Percentiles rank a stretch among this genome's conserved stretches.
Evolutionary conservation across 257 asterid species (phyloP).

Genomic region (Cinchona pubescens): DNA sequence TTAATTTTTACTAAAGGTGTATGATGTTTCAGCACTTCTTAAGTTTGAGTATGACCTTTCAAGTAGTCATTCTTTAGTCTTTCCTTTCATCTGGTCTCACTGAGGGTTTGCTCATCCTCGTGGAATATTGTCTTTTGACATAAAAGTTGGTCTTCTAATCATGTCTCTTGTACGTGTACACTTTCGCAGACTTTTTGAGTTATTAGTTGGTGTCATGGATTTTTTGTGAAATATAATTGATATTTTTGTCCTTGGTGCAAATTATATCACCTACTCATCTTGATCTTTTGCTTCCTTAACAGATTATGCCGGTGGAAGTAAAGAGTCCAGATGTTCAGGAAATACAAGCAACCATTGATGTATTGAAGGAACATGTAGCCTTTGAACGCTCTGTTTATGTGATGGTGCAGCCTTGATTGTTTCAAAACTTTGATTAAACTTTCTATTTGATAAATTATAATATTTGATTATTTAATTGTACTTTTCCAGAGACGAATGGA

Average conservation of each 20-base stretch:
- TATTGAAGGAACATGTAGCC: slow-evolving; percentile 56
- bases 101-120: background rate
- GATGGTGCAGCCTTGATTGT: slow-evolving; percentile 52
- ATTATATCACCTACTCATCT: background rate
- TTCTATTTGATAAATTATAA: background rate
- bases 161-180: background rate
- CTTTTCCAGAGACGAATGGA: slow-evolving; percentile 60
- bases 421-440: slow-evolving; percentile 16
- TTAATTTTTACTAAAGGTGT: background rate
- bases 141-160: background rate
- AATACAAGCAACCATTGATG: slow-evolving; percentile 49
- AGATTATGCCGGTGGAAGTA: slow-evolving; percentile 47
- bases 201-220: background rate
- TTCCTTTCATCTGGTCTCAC: background rate
- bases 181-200: background rate
- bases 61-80: background rate
- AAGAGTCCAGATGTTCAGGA: slow-evolving; percentile 38
- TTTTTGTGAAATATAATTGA: background rate
- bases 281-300: slow-evolving; percentile 31
- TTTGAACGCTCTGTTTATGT: slow-evolving; percentile 51
- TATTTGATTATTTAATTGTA: slow-evolving; percentile 8
- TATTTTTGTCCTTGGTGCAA: background rate
- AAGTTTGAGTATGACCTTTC: background rate
- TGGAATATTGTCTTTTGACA: background rate
- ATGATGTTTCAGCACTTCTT: background rate